Conservation (phyloP, 1,284 basidiomycete genomes). For the Apiotrichum gamsii region DNA sequence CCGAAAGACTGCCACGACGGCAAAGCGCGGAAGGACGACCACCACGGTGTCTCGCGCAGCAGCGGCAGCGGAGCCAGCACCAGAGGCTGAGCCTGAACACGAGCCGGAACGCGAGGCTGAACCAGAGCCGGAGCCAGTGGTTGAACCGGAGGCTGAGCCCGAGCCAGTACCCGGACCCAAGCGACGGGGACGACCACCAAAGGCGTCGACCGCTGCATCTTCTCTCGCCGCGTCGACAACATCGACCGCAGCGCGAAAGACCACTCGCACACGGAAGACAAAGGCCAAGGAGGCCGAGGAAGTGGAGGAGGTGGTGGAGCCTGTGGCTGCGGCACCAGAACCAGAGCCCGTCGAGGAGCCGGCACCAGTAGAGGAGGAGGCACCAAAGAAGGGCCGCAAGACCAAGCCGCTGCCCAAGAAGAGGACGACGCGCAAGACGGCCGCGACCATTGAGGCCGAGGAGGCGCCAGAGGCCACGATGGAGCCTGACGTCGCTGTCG, state of each 20-base stretch:
- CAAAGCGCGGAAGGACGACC: not conserved
- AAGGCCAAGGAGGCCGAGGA: not conserved
- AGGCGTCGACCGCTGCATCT: not conserved
- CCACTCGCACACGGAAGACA: not conserved
- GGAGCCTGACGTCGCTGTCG: not conserved
- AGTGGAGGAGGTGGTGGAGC: not conserved
- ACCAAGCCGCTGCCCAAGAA: constrained; percentile 17
- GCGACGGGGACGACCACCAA: not conserved
- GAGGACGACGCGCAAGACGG: not conserved
- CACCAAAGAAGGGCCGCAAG: constrained; percentile 1
- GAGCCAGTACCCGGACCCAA: constrained; percentile 3
- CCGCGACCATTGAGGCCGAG: not conserved
- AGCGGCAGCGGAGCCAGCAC: no score
- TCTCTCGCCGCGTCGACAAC: not conserved
- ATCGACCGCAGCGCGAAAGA: not conserved
- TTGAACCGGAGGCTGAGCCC: constrained; percentile 6
- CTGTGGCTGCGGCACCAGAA: not conserved
- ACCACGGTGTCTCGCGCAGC: not conserved
- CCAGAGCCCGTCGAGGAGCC: not conserved
- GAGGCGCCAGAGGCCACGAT: not conserved
- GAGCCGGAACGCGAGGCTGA: constrained; percentile 3
- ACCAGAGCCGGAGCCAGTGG: constrained; percentile 3
- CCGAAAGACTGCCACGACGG: not conserved
- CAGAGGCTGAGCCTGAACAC: not conserved
- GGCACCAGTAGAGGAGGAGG: not conserved